A percentile compares a stretch with the other conserved stretches of the same genome.
phyloP scores from a whole-genome alignment of 306 rosid genomes.

The Acmispon strigosus region DNA sequence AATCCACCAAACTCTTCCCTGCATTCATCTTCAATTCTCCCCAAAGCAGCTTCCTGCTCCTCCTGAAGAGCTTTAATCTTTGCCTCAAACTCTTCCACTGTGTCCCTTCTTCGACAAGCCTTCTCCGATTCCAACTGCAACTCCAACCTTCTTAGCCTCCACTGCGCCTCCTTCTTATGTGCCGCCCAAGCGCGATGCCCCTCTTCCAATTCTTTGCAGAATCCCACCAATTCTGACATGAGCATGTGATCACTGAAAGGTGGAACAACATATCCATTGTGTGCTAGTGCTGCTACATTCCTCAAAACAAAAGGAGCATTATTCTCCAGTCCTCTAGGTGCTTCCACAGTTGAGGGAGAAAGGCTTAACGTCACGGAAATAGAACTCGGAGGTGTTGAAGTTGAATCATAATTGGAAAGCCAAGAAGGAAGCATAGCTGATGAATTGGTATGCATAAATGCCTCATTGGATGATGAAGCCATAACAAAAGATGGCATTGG shows the following conservation, averaged over 20 bases:
- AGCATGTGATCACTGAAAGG: constrained; percentile 49
- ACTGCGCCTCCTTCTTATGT: constrained; percentile 75
- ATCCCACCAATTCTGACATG: constrained; percentile 65
- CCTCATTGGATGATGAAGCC: constrained; percentile 64
- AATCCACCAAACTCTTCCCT: constrained; percentile 71
- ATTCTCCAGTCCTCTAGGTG: constrained; percentile 55
- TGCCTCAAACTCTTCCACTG: constrained; percentile 70
- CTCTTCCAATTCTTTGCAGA: constrained; percentile 87
- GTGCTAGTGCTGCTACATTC: constrained; percentile 36
- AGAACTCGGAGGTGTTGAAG: constrained; percentile 46
- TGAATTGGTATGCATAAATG: constrained; percentile 54
- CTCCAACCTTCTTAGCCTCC: constrained; percentile 90
- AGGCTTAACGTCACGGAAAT: constrained; percentile 85
- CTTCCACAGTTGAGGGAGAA: constrained; percentile 66
- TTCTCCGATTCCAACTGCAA: constrained; percentile 90
- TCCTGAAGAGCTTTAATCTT: constrained; percentile 84
- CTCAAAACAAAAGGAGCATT: constrained; percentile 43
- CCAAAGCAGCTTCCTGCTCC: constrained; percentile 63
- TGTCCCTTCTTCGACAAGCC: constrained; percentile 63
- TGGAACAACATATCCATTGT: constrained; percentile 34
- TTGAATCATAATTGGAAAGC: constrained; percentile 62
- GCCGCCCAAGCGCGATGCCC: constrained; percentile 77
- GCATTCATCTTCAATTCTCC: constrained; percentile 77
- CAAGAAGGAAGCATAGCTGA: constrained; percentile 74
- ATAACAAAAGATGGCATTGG: constrained; percentile 48